Conservation (phyloP, 2,329 filamentous ascomycete genomes). For the Trichoderma sp. region DNA sequence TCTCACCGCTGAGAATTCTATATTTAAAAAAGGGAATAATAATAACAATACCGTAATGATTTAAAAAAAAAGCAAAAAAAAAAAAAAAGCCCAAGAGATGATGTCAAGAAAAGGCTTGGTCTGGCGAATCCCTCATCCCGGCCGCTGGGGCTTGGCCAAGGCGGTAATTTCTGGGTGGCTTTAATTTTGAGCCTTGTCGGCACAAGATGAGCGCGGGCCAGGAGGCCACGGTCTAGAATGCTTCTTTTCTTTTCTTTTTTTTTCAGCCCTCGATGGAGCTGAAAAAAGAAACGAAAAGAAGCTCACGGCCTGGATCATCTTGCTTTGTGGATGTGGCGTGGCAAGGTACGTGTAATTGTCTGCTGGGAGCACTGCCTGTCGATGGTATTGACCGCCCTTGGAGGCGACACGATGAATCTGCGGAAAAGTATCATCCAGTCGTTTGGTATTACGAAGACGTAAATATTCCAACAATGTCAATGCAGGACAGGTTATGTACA, state of each 20-base stretch:
- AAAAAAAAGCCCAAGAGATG: neutral
- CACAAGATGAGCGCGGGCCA: neutral
- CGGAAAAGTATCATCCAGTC: neutral
- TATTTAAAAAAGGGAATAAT: neutral
- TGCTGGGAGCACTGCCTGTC: neutral
- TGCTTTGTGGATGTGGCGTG: neutral
- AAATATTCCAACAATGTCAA: too few species aligned
- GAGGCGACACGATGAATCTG: neutral
- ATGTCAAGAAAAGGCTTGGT: neutral
- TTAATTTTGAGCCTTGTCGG: constrained; percentile 5
- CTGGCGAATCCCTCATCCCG: neutral
- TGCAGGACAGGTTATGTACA: too few species aligned
- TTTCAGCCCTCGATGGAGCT: neutral
- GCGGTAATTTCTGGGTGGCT: neutral
- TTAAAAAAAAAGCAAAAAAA: neutral
- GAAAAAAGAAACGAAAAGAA: neutral
- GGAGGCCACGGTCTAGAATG: neutral
- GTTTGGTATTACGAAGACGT: too few species aligned
- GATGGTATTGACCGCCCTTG: neutral
- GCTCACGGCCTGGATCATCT: neutral
- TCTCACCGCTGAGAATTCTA: neutral
- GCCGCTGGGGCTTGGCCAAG: neutral
- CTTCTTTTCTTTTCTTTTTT: too few species aligned
- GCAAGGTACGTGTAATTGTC: neutral
- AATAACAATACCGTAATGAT: neutral